Evolutionary conservation across 768 basidiomycete species (phyloP).

Genomic region (Terana coerulea): DNA sequence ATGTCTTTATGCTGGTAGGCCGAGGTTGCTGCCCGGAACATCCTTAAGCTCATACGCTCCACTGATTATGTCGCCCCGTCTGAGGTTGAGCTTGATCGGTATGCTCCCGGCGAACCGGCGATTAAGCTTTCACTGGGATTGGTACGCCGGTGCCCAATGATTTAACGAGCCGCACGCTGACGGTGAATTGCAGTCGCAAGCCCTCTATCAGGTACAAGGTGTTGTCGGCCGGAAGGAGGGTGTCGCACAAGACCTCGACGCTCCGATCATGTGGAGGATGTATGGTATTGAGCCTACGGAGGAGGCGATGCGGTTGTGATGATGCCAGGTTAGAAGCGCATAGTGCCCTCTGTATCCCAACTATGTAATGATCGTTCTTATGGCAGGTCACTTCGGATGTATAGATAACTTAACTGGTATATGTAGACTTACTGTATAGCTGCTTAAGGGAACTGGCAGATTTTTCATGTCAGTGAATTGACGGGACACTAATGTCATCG

Average conservation of each 20-base stretch:
- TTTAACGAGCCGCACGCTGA: neutral
- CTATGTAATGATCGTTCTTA: too few relatives aligned
- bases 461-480: too few relatives aligned
- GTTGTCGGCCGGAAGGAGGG: constrained; percentile 42
- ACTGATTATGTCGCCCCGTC: neutral
- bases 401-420: too few relatives aligned
- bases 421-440: too few relatives aligned
- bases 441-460: too few relatives aligned
- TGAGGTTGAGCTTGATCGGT: constrained; percentile 34
- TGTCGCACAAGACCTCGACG: constrained; percentile 44
- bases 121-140: constrained; percentile 65
- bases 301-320: constrained; percentile 23
- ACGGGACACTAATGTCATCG: too few relatives aligned
- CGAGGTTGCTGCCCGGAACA: constrained; percentile 52
- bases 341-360: too few relatives aligned
- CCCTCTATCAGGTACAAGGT: constrained; percentile 44
- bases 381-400: too few relatives aligned
- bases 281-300: constrained; percentile 40
- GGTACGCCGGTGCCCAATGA: constrained; percentile 29
- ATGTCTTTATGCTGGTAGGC: constrained; percentile 26
- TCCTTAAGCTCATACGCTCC: constrained; percentile 39
- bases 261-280: constrained; percentile 42
- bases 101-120: constrained; percentile 43
- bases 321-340: too few relatives aligned
- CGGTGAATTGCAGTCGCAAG: constrained; percentile 35